Evolutionary conservation across 2,329 filamentous ascomycete species (phyloP).

Genomic region (Neobulgaria alba): DNA sequence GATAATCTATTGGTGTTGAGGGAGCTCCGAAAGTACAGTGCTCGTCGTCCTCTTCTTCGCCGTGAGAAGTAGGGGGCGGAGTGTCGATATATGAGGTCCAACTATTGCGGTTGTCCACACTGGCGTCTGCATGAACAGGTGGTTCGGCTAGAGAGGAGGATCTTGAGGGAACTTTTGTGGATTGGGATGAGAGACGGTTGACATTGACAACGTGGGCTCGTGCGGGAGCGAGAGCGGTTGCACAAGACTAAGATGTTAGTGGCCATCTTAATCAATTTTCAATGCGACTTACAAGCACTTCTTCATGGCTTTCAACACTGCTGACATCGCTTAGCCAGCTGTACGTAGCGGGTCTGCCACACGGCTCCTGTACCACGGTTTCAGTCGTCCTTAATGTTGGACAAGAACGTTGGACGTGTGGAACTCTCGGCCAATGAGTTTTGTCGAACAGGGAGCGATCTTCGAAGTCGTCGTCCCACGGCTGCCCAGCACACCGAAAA

Average conservation of each 20-base stretch:
- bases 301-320: conserved; percentile 14
- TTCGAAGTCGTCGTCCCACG: background rate
- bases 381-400: background rate
- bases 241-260: conserved; percentile 17
- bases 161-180: conserved; percentile 14
- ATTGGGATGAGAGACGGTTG: conserved; percentile 6
- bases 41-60: background rate
- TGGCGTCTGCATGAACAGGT: background rate
- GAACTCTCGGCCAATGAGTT: background rate
- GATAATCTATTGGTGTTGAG: background rate
- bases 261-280: too few relatives aligned
- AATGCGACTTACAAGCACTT: conserved; percentile 15
- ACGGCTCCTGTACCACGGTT: background rate
- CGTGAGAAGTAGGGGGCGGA: conserved; percentile 5
- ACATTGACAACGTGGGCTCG: conserved; percentile 22
- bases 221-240: conserved; percentile 17
- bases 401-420: background rate
- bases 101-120: conserved; percentile 3
- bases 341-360: conserved; percentile 11
- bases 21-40: background rate
- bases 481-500: conserved; percentile 19
- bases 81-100: conserved; percentile 8
- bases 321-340: conserved; percentile 21
- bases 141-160: conserved; percentile 12
- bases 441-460: too few relatives aligned